These are phyloP conservation scores for Phytophthora niederhauseri DNA, from an alignment of 352 stramenopile species.

Conservation along the genomic window DNA sequence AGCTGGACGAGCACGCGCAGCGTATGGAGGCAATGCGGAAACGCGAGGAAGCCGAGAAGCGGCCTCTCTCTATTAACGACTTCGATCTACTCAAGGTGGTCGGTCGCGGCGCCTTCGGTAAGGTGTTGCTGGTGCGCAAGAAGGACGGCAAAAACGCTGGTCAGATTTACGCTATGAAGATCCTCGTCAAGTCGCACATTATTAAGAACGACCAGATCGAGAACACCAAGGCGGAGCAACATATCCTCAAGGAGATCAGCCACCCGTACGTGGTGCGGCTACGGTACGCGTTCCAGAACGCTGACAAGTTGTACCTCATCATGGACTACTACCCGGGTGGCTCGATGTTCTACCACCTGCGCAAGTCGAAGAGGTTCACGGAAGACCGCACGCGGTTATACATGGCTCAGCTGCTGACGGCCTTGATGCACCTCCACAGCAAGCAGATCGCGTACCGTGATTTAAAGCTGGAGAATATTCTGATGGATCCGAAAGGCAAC, in stretches of 20 bases:
- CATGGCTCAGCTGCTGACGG: constrained; percentile 88
- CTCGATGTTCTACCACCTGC: constrained; percentile 91
- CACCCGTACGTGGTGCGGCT: constrained; percentile 89
- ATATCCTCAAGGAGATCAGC: constrained; percentile 92
- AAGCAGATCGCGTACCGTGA: constrained; percentile 92
- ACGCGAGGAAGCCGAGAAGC: constrained; percentile 77
- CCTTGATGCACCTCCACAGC: constrained; percentile 89
- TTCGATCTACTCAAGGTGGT: constrained; percentile 97
- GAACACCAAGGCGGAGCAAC: constrained; percentile 91
- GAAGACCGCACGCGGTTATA: constrained; percentile 88
- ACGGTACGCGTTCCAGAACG: constrained; percentile 89
- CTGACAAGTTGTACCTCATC: constrained; percentile 96
- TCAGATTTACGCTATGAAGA: constrained; percentile 95
- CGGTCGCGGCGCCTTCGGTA: constrained; percentile 95
- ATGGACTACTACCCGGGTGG: constrained; percentile 95
- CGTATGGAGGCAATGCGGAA: constrained; percentile 83
- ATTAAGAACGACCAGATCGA: constrained; percentile 95
- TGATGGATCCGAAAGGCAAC: constrained; percentile 90
- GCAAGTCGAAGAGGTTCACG: constrained; percentile 87
- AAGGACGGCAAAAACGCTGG: constrained; percentile 88
- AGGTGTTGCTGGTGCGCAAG: constrained; percentile 95
- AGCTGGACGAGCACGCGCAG: constrained; percentile 65
- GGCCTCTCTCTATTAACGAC: constrained; percentile 89
- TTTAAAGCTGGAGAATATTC: constrained; percentile 91
- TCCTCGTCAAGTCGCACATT: constrained; percentile 93